Percentiles rank a stretch among this genome's conserved stretches.
Evolutionary conservation across 805 yeast species (phyloP).

Genomic region (Schwanniomyces vanrijiae): DNA sequence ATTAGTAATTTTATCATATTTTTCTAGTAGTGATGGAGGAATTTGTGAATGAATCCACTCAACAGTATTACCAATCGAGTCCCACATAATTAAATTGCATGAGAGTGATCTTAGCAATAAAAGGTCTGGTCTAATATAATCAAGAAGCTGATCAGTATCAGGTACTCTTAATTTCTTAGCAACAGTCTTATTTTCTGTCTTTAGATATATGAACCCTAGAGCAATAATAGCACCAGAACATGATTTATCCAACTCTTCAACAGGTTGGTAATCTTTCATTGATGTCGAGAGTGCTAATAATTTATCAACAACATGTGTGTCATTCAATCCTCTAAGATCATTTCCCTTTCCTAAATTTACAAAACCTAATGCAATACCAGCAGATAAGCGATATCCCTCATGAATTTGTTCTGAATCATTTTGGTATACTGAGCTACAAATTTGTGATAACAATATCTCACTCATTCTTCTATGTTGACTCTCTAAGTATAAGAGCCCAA

Average conservation of each 20-base stretch:
- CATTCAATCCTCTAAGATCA: conserved; percentile 56
- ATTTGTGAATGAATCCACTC: conserved; percentile 61
- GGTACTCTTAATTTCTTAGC: conserved; percentile 67
- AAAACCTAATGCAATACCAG: conserved; percentile 85
- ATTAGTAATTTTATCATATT: conserved; percentile 18
- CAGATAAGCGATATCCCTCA: conserved; percentile 83
- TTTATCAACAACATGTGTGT: conserved; percentile 61
- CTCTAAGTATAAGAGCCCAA: conserved; percentile 78
- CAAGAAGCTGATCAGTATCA: conserved; percentile 54
- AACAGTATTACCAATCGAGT: conserved; percentile 45
- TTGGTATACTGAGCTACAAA: conserved; percentile 51
- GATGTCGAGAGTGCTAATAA: conserved; percentile 58
- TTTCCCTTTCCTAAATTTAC: conserved; percentile 79
- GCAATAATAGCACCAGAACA: conserved; percentile 78
- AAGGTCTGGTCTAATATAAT: conserved; percentile 78
- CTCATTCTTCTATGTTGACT: conserved; percentile 86
- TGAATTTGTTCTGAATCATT: conserved; percentile 59
- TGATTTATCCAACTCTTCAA: conserved; percentile 58
- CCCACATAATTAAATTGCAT: conserved; percentile 72
- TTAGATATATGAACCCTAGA: conserved; percentile 68
- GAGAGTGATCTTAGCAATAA: conserved; percentile 65
- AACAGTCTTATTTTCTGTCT: conserved; percentile 57
- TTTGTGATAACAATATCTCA: conserved; percentile 70
- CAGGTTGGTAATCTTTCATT: conserved; percentile 62
- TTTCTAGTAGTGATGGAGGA: conserved; percentile 44